Conservation (phyloP, 306 rosid species). For the Fragaria iinumae region DNA sequence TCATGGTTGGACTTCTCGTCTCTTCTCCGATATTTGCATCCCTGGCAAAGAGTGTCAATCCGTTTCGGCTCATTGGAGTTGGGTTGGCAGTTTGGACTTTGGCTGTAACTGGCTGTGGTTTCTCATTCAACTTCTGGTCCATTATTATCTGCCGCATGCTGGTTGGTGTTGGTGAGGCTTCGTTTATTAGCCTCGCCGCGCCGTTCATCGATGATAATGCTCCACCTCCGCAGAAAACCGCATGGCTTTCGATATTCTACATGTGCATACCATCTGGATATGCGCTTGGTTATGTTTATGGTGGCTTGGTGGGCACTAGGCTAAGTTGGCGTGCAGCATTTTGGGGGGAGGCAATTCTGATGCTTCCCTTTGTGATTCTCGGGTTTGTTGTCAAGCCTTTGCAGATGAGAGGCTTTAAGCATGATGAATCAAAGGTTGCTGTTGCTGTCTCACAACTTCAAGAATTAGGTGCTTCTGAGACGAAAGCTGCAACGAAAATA, state of each 20-base stretch:
- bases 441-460: conserved; percentile 26
- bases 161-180: conserved; percentile 93
- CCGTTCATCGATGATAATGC: conserved; percentile 92
- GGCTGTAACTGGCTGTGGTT: conserved; percentile 56
- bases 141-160: conserved; percentile 73
- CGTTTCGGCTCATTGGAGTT: conserved; percentile 81
- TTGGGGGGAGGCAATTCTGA: conserved; percentile 62
- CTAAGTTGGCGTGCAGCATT: conserved; percentile 68
- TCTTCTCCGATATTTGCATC: conserved; percentile 92
- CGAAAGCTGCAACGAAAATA: conserved; percentile 16
- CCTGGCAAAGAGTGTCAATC: conserved; percentile 73
- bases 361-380: conserved; percentile 73
- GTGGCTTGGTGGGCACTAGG: conserved; percentile 64
- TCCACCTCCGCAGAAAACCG: conserved; percentile 69
- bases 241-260: conserved; percentile 71
- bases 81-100: conserved; percentile 82
- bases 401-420: conserved; percentile 56
- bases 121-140: conserved; percentile 74
- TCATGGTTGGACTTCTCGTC: conserved; percentile 91
- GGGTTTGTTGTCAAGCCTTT: conserved; percentile 74
- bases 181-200: conserved; percentile 88
- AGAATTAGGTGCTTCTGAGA: conserved; percentile 47
- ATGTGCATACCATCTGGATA: conserved; percentile 86
- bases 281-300: conserved; percentile 79
- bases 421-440: conserved; percentile 32